These are phyloP conservation scores for Gracilaria gracilis DNA, from an alignment of 23 red algal genomes.

Conservation along the genomic window DNA sequence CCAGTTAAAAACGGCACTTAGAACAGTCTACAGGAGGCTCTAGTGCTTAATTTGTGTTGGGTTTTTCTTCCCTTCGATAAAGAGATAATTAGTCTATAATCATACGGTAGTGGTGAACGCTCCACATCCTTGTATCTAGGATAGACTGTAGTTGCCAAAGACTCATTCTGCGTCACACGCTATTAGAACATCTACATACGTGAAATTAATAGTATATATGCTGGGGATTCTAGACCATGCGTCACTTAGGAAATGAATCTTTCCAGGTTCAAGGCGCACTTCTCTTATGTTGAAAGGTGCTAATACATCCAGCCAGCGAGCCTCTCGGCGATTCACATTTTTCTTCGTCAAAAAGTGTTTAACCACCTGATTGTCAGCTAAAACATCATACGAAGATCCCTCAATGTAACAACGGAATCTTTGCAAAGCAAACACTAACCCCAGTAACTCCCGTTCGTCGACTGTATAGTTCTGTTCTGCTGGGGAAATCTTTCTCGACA, in stretches of 20 bases:
- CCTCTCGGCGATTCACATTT: background rate
- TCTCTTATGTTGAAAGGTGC: background rate
- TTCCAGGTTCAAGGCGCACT: background rate
- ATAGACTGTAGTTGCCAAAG: too few species aligned
- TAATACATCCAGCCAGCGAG: conserved; percentile 10
- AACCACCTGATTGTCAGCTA: conserved; percentile 24
- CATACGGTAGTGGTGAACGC: too few species aligned
- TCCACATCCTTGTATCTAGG: too few species aligned
- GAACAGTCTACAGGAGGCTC: too few species aligned
- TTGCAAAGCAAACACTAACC: background rate
- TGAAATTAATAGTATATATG: too few species aligned
- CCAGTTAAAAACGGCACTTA: too few species aligned
- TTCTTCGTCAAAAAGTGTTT: conserved; percentile 19
- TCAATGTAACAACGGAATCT: conserved; percentile 9
- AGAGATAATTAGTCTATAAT: too few species aligned
- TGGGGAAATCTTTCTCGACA: background rate
- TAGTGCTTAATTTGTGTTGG: too few species aligned
- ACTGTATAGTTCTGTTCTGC: conserved; percentile 23
- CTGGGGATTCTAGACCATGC: too few species aligned
- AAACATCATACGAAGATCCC: conserved; percentile 1
- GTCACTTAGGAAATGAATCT: conserved; percentile 21
- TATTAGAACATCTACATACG: too few species aligned
- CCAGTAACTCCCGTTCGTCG: conserved; percentile 26
- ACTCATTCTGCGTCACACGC: too few species aligned
- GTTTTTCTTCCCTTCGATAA: too few species aligned